Evolutionary conservation across 2,329 filamentous ascomycete species (phyloP), one percentile per base, ranked within the genome.

Genomic region (Fusarium fujikuroi): DNA sequence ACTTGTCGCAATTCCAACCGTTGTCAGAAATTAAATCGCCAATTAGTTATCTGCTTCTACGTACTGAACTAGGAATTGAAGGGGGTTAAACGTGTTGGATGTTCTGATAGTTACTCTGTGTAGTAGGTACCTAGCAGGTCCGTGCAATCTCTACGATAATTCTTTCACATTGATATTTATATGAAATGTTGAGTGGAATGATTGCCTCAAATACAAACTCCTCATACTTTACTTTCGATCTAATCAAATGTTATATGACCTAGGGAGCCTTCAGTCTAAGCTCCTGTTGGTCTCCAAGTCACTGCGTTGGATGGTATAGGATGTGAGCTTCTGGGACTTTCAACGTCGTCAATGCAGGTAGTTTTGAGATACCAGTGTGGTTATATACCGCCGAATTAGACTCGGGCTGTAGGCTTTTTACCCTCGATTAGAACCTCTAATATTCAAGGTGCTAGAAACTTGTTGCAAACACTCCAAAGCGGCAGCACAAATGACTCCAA

Each of bases 371-470:
- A 14, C 10, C 2, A 50, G 21, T 18, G 3, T 32, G 2, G 30
- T 5, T 23, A 18, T n/a, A 11, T 32, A 14, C 11, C 47, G 23
- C 28, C 21, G 8, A 14, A 14, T 18, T 32, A 7, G 3, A 34
- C 28, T 50, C 16, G 1, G 10, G 2, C 30, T 23, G 2, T 19
- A 19, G 16, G 2, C 47, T 14, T 7, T n/a, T 14, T 14, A 9
- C 47, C 9, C 4, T 32, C 11, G 7, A 14, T 5, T 9, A 3
- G 16, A 23, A 18, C 2, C 21, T 21, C 3, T 3, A 9, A 23
- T n/a, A 14, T 3, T 23, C 21, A 18, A 9, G 3, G 10, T 18
- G 46, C 1, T 15, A 32, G 46, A 23, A 18, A 32, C 3, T 23
- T 14, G 8, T 18, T 32, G 15, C 8, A 50, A 14, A 50, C 15